phyloP scores from a whole-genome alignment of 1,284 basidiomycete genomes.

The Boletellus sp. region DNA sequence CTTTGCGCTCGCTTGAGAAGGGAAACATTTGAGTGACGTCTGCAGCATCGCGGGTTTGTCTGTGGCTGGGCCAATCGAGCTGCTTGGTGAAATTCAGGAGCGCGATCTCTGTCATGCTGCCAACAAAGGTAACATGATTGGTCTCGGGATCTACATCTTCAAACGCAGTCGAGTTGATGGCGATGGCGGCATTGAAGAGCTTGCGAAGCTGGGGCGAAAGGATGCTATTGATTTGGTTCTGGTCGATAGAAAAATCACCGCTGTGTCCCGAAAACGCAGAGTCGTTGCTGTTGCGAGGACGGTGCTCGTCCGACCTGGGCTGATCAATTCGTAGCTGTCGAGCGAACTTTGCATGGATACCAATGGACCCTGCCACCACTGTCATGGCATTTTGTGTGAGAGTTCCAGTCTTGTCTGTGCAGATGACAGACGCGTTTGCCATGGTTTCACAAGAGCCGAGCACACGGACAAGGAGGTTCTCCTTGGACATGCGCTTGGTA shows the following conservation, averaged over 20 bases:
- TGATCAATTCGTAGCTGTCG: conserved; percentile 73
- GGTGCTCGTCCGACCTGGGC: conserved; percentile 55
- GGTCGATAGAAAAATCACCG: conserved; percentile 85
- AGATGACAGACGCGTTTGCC: conserved; percentile 95
- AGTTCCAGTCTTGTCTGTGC: conserved; percentile 94
- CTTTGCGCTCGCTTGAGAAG: conserved; percentile 92
- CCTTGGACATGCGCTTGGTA: conserved; percentile 94
- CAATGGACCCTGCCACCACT: conserved; percentile 93
- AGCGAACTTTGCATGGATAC: conserved; percentile 92
- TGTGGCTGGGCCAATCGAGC: conserved; percentile 80
- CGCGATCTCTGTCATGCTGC: conserved; percentile 96
- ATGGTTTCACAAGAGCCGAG: conserved; percentile 97
- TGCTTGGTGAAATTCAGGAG: conserved; percentile 88
- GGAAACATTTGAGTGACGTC: conserved; percentile 87
- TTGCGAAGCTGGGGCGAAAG: conserved; percentile 61
- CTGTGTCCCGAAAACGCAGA: conserved; percentile 40
- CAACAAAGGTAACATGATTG: conserved; percentile 73
- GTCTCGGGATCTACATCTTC: conserved; percentile 73
- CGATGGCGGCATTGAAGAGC: conserved; percentile 84
- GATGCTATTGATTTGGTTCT: conserved; percentile 60
- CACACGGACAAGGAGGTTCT: conserved; percentile 92
- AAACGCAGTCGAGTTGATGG: conserved; percentile 95
- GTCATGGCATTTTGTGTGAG: conserved; percentile 94
- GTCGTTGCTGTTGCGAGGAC: conserved; percentile 35
- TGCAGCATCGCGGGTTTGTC: conserved; percentile 61